Evolutionary conservation across 768 basidiomycete genomes (phyloP).

Genomic region (Boletellus sp.): DNA sequence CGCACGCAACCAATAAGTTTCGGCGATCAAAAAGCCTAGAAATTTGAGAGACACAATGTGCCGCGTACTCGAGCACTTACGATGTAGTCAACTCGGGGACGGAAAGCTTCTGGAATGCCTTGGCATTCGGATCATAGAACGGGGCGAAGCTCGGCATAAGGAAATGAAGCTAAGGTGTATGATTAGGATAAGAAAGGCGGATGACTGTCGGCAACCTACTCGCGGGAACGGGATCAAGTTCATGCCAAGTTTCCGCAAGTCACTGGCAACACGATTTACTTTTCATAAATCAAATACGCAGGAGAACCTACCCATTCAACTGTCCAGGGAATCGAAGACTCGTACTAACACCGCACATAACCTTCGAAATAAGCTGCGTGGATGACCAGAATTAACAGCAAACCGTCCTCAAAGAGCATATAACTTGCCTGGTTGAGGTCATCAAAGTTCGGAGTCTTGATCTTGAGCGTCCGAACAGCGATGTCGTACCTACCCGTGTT

Average conservation of each 20-base stretch:
- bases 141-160: conserved; percentile 95
- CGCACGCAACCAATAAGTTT: conserved; percentile 78
- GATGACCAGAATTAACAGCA: background rate
- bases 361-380: conserved; percentile 68
- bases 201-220: conserved; percentile 38
- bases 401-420: background rate
- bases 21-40: conserved; percentile 72
- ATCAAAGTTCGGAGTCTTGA: conserved; percentile 57
- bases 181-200: background rate
- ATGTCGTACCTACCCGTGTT: conserved; percentile 61
- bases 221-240: conserved; percentile 97
- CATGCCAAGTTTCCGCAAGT: conserved; percentile 86
- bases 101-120: conserved; percentile 55
- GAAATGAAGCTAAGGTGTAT: conserved; percentile 75
- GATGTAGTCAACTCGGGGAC: conserved; percentile 70
- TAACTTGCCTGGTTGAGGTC: conserved; percentile 64
- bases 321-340: conserved; percentile 93
- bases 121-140: conserved; percentile 64
- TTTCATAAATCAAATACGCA: background rate
- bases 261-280: conserved; percentile 39
- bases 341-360: conserved; percentile 94
- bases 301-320: conserved; percentile 66
- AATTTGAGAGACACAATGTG: background rate
- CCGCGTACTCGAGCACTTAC: conserved; percentile 39
- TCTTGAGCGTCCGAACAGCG: conserved; percentile 59